Evolutionary conservation across 495 filamentous ascomycete genomes (phyloP), one percentile per base, ranked within the genome.

Genomic region (Aspergillus asperescens): DNA sequence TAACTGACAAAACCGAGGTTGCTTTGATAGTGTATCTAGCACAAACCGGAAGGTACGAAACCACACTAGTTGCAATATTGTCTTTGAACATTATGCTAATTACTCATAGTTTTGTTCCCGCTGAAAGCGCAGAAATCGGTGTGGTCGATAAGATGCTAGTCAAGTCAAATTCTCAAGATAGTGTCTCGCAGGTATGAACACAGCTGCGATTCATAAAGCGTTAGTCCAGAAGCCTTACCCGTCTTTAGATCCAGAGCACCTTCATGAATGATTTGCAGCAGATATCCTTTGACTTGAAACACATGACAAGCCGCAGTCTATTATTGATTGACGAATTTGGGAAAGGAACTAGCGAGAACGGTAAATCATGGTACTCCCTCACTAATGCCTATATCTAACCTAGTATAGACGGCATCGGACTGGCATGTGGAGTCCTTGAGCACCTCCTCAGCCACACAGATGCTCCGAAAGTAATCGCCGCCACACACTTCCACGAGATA

Each of bases 251-350:
- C 25, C 89, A 96, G 65, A 95, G 90, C 67, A 89, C 90, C 2
- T 98, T 97, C 68, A 86, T 94, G 77, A 87, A 88, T 41, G 93
- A 98, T 62, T 67, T 98, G 24, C 90, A 95, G 55, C 90, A 98
- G 55, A 82, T 95, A 10, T 83, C 88, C 0, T 78, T 92, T 50
- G 81, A 86, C 2, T 70, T 93, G 50, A 89, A 82, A 39, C 81
- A 95, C 32, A 81, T 85, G 7, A 96, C 93, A 12, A 72, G 78
- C 24, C 79, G 82, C 23, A 95, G 87, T 60, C 69, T 98, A 2
- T 65, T 97, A 4, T 73, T 98, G 20, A 85, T 95, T 44, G 93
- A 98, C 61, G 94, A 98, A 59, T 97, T 98, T 56, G 93, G 93
- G 4, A 98, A 96, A 70, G 94, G 93, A 7, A 98, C 93, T 0